These are phyloP conservation scores for Microdochium bolleyi DNA, from an alignment of 2,329 filamentous ascomycete species.

Conservation along the genomic window DNA sequence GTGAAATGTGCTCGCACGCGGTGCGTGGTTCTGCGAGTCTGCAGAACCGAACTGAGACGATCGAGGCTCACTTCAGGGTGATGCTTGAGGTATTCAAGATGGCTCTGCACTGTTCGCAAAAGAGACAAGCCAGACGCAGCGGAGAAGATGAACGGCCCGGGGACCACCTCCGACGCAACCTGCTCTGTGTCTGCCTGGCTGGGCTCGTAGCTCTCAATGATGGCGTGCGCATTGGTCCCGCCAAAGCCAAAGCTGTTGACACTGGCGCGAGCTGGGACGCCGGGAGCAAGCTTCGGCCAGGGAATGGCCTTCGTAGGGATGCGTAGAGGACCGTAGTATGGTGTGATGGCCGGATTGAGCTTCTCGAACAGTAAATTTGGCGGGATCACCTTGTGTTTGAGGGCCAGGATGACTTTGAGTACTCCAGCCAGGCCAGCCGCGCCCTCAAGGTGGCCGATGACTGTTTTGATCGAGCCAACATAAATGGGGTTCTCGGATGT, in stretches of 20 bases:
- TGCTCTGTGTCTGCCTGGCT: neutral
- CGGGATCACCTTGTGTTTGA: conserved; percentile 20
- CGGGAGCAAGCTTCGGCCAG: conserved; percentile 13
- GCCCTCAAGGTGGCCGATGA: conserved; percentile 27
- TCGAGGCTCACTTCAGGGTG: neutral
- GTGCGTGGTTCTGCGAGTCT: conserved; percentile 10
- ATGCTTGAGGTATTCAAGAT: conserved; percentile 1
- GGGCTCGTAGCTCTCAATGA: neutral
- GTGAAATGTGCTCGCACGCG: conserved; percentile 7
- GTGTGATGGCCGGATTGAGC: conserved; percentile 12
- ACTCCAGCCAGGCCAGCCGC: conserved; percentile 25
- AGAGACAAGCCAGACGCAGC: conserved; percentile 8
- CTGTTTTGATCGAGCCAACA: conserved; percentile 15
- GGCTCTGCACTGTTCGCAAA: conserved; percentile 3
- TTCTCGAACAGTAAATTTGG: conserved; percentile 21
- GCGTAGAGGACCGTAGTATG: conserved; percentile 13
- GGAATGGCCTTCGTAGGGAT: conserved; percentile 13
- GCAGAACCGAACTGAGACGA: conserved; percentile 8
- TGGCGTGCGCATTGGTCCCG: neutral
- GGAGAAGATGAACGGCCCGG: conserved; percentile 9
- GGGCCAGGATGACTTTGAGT: conserved; percentile 20
- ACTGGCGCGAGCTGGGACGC: conserved; percentile 2
- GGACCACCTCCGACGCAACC: neutral
- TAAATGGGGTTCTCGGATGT: neutral
- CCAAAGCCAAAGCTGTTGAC: neutral